Base-by-base conservation (phyloP, 1,284 basidiomycete genomes). In the Cutaneotrichosporon cavernicola region DNA sequence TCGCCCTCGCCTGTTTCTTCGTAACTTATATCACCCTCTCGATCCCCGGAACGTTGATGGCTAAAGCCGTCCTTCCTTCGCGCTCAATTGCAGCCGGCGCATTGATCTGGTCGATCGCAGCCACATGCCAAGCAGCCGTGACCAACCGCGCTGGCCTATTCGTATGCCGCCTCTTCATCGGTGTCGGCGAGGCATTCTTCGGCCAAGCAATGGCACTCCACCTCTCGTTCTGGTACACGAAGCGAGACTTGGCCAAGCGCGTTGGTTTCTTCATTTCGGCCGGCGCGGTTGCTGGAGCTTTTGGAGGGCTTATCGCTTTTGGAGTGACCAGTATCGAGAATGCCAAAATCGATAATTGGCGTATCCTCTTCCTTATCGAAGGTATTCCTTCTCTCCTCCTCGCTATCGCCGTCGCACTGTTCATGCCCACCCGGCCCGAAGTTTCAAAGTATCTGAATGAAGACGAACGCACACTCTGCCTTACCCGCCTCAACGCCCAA, bases 401-500 rank as follows among this genome's bases (percentile, higher is more conserved):
- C 38, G 91, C 90, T 2, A 60, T 90, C 22, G 57, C 87, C 34
- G 85, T 88, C 2, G 79, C 88, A 63, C 83, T 87, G 64, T 81
- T 89, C 67, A 82, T 95, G 9, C 92, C 92, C 0, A 84, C 88
- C 58, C 83, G 91, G 38, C 92, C 92, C 0, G 90, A 93, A 74
- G 88, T 86, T 13, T 88, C 89, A 0, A 78, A 77, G 0, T 90
- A 87, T 73, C 80, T 94, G 51, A 88, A 82, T 50, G 88, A 89
- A 66, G 82, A 85, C 13, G 89, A 95, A 76, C 85, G 91, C 11
- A 84, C 84, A 56, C 80, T 94, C 38, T 89, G 89, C 3, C 71
- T 91, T 32, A 87, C 86, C 21, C 84, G 91, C 57, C 87, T 90
- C 82, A 92, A 90, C 72, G 83, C 87, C 59, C 86, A 87, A 26